A percentile compares a stretch with the other conserved stretches of the same genome.
Evolutionary conservation across 331 rosid species (phyloP).

Genomic region (Dryas integrifolia): DNA sequence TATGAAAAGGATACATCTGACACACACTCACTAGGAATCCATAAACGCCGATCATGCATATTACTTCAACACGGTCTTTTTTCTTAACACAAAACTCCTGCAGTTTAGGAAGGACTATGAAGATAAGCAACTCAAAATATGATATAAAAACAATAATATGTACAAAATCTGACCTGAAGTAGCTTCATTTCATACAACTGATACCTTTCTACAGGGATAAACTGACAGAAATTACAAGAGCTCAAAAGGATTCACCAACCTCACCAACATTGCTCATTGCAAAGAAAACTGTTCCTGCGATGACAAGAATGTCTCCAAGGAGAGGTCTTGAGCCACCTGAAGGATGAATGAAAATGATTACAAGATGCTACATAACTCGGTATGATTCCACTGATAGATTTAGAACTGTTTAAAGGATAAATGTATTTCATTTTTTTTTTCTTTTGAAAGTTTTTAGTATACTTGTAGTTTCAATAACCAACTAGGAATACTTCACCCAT

Average conservation of each 20-base stretch:
- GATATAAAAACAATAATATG: neutral
- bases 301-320: conserved; percentile 54
- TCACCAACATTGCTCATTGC: conserved; percentile 57
- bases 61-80: conserved; percentile 60
- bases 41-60: conserved; percentile 62
- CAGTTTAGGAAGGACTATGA: conserved; percentile 19
- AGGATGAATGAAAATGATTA: conserved; percentile 2
- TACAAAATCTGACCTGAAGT: neutral
- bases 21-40: conserved; percentile 52
- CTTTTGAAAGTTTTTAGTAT: neutral
- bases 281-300: conserved; percentile 46
- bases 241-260: conserved; percentile 30
- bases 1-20: conserved; percentile 63
- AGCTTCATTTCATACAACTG: neutral
- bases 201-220: neutral
- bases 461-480: no score
- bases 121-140: neutral
- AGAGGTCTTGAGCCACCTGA: conserved; percentile 49
- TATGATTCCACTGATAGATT: neutral
- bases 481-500: neutral
- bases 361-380: neutral
- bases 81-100: conserved; percentile 78
- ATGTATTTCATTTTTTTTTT: no score
- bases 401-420: neutral
- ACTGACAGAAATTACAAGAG: neutral